A percentile compares a stretch with the other conserved stretches of the same genome.
phyloP scores from a whole-genome alignment of 179 eudicot species.

The Spergularia azorica region DNA sequence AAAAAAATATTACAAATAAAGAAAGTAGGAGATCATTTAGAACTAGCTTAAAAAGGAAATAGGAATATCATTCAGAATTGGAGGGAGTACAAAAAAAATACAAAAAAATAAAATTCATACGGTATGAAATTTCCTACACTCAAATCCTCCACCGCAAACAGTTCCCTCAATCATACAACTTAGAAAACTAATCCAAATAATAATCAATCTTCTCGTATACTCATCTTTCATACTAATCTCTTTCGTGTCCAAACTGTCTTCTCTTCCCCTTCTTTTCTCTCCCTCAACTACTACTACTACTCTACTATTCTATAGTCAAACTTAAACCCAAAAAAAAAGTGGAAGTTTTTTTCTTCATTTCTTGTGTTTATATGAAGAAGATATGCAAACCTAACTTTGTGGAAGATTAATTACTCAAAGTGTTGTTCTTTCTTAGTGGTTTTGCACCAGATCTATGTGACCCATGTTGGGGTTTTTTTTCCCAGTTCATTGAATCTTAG shows the following conservation, averaged over 20 bases:
- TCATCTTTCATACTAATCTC: slow-evolving; percentile 7
- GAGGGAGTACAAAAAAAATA: too few relatives aligned
- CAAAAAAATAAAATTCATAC: too few relatives aligned
- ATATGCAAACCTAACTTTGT: slow-evolving; percentile 20
- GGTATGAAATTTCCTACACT: background rate
- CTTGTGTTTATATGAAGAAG: background rate
- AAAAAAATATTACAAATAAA: too few relatives aligned
- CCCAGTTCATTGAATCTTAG: background rate
- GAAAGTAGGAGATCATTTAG: too few relatives aligned
- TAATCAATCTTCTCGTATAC: background rate
- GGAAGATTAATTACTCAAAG: background rate
- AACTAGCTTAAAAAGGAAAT: too few relatives aligned
- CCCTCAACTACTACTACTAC: background rate
- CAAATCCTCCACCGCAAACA: background rate
- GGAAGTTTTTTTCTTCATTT: background rate
- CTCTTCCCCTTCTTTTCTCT: background rate
- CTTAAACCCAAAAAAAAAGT: background rate
- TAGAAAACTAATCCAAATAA: background rate
- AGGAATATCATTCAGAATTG: too few relatives aligned
- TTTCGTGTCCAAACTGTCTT: slow-evolving; percentile 33
- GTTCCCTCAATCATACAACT: background rate
- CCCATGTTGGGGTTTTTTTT: slow-evolving; percentile 9
- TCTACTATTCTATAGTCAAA: slow-evolving; percentile 27
- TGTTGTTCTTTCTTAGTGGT: slow-evolving; percentile 6
- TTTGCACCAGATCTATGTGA: slow-evolving; percentile 40